Evolutionary conservation across 306 rosid species (phyloP).

Genomic region (Malus sieversii): DNA sequence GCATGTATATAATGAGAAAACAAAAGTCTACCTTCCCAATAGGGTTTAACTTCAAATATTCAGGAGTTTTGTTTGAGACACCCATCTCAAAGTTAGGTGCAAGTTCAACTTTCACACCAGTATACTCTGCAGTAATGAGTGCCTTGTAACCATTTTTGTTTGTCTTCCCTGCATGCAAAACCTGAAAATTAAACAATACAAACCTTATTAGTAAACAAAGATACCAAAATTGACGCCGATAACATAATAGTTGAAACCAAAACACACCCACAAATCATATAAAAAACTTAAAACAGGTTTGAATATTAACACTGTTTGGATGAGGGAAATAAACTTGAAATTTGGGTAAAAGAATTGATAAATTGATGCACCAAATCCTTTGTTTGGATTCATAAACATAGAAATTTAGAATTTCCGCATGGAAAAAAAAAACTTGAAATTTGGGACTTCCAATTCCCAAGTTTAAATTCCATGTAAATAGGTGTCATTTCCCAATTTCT

Average conservation of each 20-base stretch:
- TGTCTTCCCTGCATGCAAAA: constrained; percentile 37
- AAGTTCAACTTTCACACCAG: constrained; percentile 48
- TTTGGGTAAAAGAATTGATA: too few species aligned
- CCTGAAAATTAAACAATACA: constrained; percentile 27
- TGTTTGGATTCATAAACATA: too few species aligned
- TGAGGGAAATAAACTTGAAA: too few species aligned
- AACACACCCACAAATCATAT: neutral
- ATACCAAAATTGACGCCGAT: neutral
- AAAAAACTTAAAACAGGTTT: neutral
- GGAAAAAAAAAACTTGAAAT: too few species aligned
- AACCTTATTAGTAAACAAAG: neutral
- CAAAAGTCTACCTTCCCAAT: constrained; percentile 54
- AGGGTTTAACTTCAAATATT: constrained; percentile 75
- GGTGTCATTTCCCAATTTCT: too few species aligned
- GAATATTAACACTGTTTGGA: too few species aligned
- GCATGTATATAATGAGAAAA: neutral
- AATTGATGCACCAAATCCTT: too few species aligned
- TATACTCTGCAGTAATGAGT: constrained; percentile 50
- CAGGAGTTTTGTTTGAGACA: constrained; percentile 61
- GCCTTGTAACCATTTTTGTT: constrained; percentile 61
- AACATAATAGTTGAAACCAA: neutral
- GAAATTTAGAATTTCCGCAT: too few species aligned
- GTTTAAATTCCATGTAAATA: too few species aligned
- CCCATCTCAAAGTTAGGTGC: constrained; percentile 55
- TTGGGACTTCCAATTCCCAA: too few species aligned